Percentiles rank a stretch among this genome's conserved stretches.
Evolutionary conservation across 169 alveolate species (phyloP).

Genomic region (Cryptosporidium xiaoi): DNA sequence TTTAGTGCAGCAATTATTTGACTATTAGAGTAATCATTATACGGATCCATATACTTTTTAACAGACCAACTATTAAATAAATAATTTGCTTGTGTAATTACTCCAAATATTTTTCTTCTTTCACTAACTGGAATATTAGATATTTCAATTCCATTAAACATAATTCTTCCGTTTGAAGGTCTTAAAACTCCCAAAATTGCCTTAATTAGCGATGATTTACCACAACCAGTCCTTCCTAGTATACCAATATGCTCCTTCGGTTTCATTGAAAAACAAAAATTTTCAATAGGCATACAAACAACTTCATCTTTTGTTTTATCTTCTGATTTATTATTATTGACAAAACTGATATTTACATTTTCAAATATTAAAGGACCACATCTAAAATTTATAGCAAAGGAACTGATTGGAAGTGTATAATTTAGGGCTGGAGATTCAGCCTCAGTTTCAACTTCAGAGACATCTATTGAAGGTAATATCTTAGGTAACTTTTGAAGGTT

Average conservation of each 20-base stretch:
- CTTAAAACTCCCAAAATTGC: constrained; percentile 2
- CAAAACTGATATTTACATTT: constrained; percentile 15
- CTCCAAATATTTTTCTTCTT: constrained; percentile 25
- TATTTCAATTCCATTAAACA: constrained; percentile 16
- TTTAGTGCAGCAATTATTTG: constrained; percentile 1
- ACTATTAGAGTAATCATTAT: neutral
- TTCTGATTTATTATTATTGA: neutral
- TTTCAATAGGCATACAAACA: constrained; percentile 10
- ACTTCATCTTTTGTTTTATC: neutral
- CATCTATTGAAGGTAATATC: too few relatives aligned
- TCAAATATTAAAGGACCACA: neutral
- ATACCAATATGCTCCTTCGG: constrained; percentile 44
- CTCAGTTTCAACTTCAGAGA: too few relatives aligned
- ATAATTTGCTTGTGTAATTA: constrained; percentile 18
- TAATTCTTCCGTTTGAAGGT: constrained; percentile 17
- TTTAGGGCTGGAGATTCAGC: too few relatives aligned
- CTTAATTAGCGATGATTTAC: constrained; percentile 39
- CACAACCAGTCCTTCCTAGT: constrained; percentile 65
- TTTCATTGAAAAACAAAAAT: constrained; percentile 2
- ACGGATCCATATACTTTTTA: constrained; percentile 52
- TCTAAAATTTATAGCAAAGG: too few relatives aligned
- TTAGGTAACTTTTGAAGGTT: neutral
- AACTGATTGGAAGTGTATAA: neutral
- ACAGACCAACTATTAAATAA: constrained; percentile 35
- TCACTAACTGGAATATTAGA: neutral